Percentiles rank a stretch among this genome's conserved stretches.
Conservation (phyloP, 2,329 filamentous ascomycete species). For the Trichoderma sp. region DNA sequence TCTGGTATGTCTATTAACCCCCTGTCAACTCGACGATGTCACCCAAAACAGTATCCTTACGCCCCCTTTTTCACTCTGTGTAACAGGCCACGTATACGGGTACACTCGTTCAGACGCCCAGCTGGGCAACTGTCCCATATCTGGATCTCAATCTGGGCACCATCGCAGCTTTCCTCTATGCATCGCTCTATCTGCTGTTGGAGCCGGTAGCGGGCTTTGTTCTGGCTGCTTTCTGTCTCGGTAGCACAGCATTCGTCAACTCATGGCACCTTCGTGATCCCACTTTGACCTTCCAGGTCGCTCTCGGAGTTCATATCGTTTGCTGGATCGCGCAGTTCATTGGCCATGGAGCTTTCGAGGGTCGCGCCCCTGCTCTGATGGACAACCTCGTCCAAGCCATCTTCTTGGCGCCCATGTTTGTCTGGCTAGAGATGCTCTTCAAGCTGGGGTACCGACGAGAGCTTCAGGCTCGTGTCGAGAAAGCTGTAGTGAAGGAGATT, state of each 20-base stretch:
- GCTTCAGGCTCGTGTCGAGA: slow-evolving; percentile 78
- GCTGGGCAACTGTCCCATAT: slow-evolving; percentile 69
- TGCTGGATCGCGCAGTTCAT: slow-evolving; percentile 90
- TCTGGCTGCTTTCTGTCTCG: slow-evolving; percentile 76
- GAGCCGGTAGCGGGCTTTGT: slow-evolving; percentile 88
- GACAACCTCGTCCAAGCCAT: slow-evolving; percentile 92
- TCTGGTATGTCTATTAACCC: slow-evolving; percentile 58
- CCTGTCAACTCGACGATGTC: not conserved
- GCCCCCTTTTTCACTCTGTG: slow-evolving; percentile 22
- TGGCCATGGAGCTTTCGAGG: slow-evolving; percentile 87
- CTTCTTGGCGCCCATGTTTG: slow-evolving; percentile 92
- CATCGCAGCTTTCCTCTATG: slow-evolving; percentile 68
- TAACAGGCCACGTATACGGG: slow-evolving; percentile 64
- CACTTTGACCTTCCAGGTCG: slow-evolving; percentile 56
- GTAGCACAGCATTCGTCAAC: slow-evolving; percentile 74
- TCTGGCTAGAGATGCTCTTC: slow-evolving; percentile 95
- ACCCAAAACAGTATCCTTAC: slow-evolving; percentile 15
- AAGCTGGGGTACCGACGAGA: slow-evolving; percentile 87
- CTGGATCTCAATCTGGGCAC: slow-evolving; percentile 69
- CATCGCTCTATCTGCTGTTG: slow-evolving; percentile 83
- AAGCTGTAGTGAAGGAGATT: slow-evolving; percentile 75
- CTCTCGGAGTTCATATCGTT: slow-evolving; percentile 69
- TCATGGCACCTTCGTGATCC: slow-evolving; percentile 66
- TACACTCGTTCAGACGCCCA: slow-evolving; percentile 65
- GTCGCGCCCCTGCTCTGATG: slow-evolving; percentile 82